Evolutionary conservation across 805 yeast species (phyloP), one percentile per base, ranked within the genome.

Genomic region (Komagataella pseudopastoris): DNA sequence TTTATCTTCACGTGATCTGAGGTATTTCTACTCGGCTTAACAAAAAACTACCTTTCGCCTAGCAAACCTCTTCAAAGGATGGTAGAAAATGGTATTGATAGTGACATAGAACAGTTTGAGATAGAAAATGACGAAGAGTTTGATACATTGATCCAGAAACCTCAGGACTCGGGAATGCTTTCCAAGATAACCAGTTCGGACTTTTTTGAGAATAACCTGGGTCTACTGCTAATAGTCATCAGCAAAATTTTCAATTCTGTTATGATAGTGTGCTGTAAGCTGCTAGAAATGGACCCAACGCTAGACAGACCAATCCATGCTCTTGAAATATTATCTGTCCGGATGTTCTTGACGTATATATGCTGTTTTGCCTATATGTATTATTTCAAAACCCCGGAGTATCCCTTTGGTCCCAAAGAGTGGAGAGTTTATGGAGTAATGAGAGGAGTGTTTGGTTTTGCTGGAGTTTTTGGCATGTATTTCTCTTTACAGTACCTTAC

Each of bases 391-490:
- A 78, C 80, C 7, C 78, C 76, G 1, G 74, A 80, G 53, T 83
- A 78, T 10, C 84, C 91, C 2, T 75, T 80, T 55, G 96, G 96
- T 0, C 86, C 88, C 1, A 71, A 65, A 10, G 76, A 72, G 2
- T 61, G 79, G 44, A 69, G 96, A 12, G 59, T 63, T 50, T 70
- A 77, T 58, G 66, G 88, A 53, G 61, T 78, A 0, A 48, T 76
- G 4, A 71, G 96, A 54, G 96, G 96, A 0, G 49, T 74, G 1
- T 71, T 80, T 14, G 97, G 97, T 5, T 86, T 81, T 58, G 63
- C 84, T 52, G 95, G 96, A 3, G 95, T 88, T 5, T 83, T 83
- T 60, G 83, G 91, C 3, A 70, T 85, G 60, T 89, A 87, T 63
- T 86, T 72, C 61, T 79, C 95, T 1, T 68, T 89, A 56, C 73